Percentiles rank a stretch among this genome's conserved stretches.
Evolutionary conservation across 1,139 yeast species (phyloP).

Genomic region (Taphrina pruni): DNA sequence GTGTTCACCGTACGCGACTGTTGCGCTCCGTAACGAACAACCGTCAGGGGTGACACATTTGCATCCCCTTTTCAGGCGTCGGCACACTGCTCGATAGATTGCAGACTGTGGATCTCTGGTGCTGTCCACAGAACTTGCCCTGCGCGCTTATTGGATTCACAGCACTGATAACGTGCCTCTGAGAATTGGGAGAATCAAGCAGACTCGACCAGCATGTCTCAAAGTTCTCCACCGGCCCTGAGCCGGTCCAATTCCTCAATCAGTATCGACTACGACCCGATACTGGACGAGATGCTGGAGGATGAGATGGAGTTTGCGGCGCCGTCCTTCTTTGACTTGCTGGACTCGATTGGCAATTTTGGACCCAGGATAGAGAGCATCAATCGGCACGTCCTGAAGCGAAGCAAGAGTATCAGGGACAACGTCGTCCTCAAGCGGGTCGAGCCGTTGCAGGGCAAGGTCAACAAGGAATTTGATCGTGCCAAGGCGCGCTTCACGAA

Average conservation of each 20-base stretch:
- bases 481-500: slow-evolving; percentile 49
- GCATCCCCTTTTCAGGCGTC: background rate
- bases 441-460: slow-evolving; percentile 41
- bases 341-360: slow-evolving; percentile 36
- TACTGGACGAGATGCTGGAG: slow-evolving; percentile 38
- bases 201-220: slow-evolving; percentile 14
- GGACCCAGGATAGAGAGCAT: slow-evolving; percentile 38
- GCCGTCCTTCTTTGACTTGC: slow-evolving; percentile 34
- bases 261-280: slow-evolving; percentile 38
- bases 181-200: background rate
- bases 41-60: background rate
- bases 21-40: too few relatives aligned
- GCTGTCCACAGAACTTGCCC: background rate
- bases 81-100: slow-evolving; percentile 1
- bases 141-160: too few relatives aligned
- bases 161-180: too few relatives aligned
- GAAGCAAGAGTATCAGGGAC: slow-evolving; percentile 32
- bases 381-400: slow-evolving; percentile 28
- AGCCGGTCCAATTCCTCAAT: slow-evolving; percentile 22
- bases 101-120: background rate
- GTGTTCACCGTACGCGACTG: too few relatives aligned
- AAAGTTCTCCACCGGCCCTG: slow-evolving; percentile 30
- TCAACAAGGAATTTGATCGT: slow-evolving; percentile 50
- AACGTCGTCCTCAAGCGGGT: slow-evolving; percentile 30
- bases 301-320: slow-evolving; percentile 39